Evolutionary conservation across 148 eudicot species (phyloP).

Genomic region (Arbutus unedo): DNA sequence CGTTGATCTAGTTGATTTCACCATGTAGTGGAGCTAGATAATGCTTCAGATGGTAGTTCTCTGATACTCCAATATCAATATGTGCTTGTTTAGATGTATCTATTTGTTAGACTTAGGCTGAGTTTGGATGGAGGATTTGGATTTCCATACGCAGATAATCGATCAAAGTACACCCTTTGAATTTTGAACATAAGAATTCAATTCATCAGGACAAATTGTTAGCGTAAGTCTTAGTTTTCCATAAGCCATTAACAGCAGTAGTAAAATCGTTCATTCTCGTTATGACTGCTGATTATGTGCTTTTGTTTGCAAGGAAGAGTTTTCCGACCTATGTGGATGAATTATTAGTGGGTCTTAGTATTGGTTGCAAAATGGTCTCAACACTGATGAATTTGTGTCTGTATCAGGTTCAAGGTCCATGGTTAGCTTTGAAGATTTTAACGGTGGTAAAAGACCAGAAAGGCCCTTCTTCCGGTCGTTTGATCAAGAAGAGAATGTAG

Average conservation of each 20-base stretch:
- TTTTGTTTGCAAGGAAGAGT: conserved; percentile 4
- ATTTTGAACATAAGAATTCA: not conserved
- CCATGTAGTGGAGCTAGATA: not conserved
- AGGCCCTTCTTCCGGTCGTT: conserved; percentile 47
- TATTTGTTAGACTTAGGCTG: not conserved
- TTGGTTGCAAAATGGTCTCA: not conserved
- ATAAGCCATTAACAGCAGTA: conserved; percentile 16
- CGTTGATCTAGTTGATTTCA: not conserved
- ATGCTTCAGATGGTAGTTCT: not conserved
- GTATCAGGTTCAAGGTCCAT: conserved; percentile 60
- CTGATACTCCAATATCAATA: not conserved
- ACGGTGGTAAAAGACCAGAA: conserved; percentile 38
- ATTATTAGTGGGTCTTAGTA: not conserved
- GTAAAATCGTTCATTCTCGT: conserved; percentile 1
- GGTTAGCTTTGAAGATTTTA: conserved; percentile 65
- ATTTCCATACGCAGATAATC: not conserved
- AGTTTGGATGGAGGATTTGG: not conserved
- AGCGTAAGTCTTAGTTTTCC: not conserved
- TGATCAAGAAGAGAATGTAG: conserved; percentile 57
- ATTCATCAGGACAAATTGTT: not conserved
- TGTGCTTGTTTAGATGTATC: not conserved
- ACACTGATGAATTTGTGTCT: not conserved
- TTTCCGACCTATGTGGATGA: not conserved
- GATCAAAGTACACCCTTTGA: not conserved
- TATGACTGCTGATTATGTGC: not conserved